Percentiles rank a stretch among this genome's conserved stretches.
Conservation (phyloP, 1,139 yeast genomes). For the Sugiyamaella xylanicola region DNA sequence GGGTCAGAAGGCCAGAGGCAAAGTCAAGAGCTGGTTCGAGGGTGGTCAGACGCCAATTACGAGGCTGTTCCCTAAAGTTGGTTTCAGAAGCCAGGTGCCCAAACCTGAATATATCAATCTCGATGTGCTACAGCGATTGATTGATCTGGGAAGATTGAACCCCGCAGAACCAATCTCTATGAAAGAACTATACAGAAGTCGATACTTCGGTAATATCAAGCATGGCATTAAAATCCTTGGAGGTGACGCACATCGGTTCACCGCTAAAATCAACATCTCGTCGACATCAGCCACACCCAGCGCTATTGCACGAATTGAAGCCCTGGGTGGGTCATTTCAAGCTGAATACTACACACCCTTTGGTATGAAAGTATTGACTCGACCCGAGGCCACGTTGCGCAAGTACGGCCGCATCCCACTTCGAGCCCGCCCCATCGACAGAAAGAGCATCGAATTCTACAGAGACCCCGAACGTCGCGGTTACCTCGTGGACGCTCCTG, state of each 20-base stretch:
- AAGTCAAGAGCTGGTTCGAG: slow-evolving; percentile 91
- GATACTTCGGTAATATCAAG: slow-evolving; percentile 64
- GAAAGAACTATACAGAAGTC: slow-evolving; percentile 68
- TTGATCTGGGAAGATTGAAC: slow-evolving; percentile 49
- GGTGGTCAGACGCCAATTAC: slow-evolving; percentile 98
- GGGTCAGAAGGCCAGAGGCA: slow-evolving; percentile 96
- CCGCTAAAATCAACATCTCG: slow-evolving; percentile 62
- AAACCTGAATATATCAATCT: slow-evolving; percentile 47
- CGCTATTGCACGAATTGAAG: slow-evolving; percentile 75
- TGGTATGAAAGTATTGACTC: slow-evolving; percentile 71
- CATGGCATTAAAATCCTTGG: slow-evolving; percentile 86
- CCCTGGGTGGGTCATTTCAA: slow-evolving; percentile 68
- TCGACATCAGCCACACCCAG: slow-evolving; percentile 77
- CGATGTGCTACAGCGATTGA: slow-evolving; percentile 61
- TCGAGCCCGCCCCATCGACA: slow-evolving; percentile 81
- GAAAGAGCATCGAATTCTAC: slow-evolving; percentile 80
- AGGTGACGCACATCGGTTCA: slow-evolving; percentile 58
- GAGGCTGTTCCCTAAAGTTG: slow-evolving; percentile 86
- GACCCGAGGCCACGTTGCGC: slow-evolving; percentile 68
- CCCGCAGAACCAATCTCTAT: slow-evolving; percentile 66
- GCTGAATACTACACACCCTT: slow-evolving; percentile 69
- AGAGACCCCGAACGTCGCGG: slow-evolving; percentile 75
- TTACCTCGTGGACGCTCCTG: slow-evolving; percentile 52
- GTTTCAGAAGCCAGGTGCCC: slow-evolving; percentile 56
- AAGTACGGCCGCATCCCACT: slow-evolving; percentile 80